phyloP scores from a whole-genome alignment of 2,329 filamentous ascomycete species.

The Nothophaeocryptopus gaeumannii region DNA sequence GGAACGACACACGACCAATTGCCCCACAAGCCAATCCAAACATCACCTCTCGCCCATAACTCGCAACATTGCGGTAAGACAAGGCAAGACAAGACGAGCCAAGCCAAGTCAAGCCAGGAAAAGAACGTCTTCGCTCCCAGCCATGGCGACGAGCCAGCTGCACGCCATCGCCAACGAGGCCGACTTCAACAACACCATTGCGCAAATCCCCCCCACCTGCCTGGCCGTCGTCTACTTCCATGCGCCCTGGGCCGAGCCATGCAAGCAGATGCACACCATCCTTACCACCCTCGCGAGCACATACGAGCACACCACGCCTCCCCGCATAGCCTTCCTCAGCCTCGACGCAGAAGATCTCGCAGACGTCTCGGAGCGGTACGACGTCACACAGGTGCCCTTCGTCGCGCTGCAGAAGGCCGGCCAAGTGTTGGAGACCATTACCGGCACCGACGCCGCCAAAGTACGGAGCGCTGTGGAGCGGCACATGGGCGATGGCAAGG shows the following conservation, averaged over 20 bases:
- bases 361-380: conserved; percentile 87
- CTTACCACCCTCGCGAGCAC: conserved; percentile 81
- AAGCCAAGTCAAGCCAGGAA: too few relatives aligned
- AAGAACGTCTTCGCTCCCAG: conserved; percentile 1
- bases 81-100: background rate
- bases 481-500: conserved; percentile 54
- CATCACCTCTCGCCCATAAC: background rate
- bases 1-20: too few relatives aligned
- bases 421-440: conserved; percentile 77
- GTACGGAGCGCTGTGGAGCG: conserved; percentile 83
- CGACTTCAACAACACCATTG: conserved; percentile 69
- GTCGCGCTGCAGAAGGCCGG: conserved; percentile 77
- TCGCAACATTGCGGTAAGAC: background rate
- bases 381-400: conserved; percentile 91
- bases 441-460: conserved; percentile 82
- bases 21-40: too few relatives aligned
- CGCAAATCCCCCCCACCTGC: conserved; percentile 63
- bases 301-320: conserved; percentile 68
- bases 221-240: conserved; percentile 91
- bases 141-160: conserved; percentile 50
- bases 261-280: conserved; percentile 87
- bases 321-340: conserved; percentile 74
- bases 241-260: conserved; percentile 93
- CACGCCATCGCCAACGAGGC: conserved; percentile 71
- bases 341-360: conserved; percentile 93